Base-by-base conservation (phyloP, 768 basidiomycete genomes). In the Mycena latifolia region DNA sequence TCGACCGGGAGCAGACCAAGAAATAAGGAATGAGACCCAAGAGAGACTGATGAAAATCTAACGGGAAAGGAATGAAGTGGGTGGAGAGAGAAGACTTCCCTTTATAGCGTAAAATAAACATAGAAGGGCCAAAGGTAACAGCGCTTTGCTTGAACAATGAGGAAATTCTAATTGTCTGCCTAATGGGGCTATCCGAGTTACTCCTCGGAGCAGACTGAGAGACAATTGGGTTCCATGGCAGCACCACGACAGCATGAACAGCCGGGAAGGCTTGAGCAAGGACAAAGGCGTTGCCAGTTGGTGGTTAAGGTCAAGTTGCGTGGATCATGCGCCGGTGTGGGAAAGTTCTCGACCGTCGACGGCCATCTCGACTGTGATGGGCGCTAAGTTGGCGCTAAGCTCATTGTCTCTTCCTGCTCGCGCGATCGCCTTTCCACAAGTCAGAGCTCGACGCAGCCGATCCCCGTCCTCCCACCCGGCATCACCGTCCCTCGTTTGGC, bases 1-100 rank as follows among this genome's bases (percentile, higher is more conserved):
- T 68, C 67, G 66, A 22, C 67, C 62, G 54, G 67, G 67, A 68
- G 67, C 67, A 46, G 47, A 68, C 28, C 60, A 51, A 65, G 60
- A 53, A 61, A 60, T 45, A 20, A 46, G 51, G 29, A 64, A 53
- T 59, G 57, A 63, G 45, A 60, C 59, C 46, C 48, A 55, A 51
- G 55, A 61, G 56, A 54, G 61, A 28, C n/a, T 35, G 50, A 45
- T 35, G 61, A 24, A 48, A 31, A 48, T 45, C 27, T 25, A 48
- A 33, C 17, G 43, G 48, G 54, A 46, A 43, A 22, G 37, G 25
- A 33, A 63, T 53, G 29, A 41, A 18, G 54, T n/a, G 56, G 22
- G 22, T 27, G 3, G 22, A 4, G 45, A 27, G 27, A 2, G 27
- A 37, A 46, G 25, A n/a, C n/a, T n/a, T n/a, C n/a, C 37, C 29